A percentile compares a stretch with the other conserved stretches of the same genome.
phyloP scores from a whole-genome alignment of 2,329 filamentous ascomycete species.

The Alternaria triticina region DNA sequence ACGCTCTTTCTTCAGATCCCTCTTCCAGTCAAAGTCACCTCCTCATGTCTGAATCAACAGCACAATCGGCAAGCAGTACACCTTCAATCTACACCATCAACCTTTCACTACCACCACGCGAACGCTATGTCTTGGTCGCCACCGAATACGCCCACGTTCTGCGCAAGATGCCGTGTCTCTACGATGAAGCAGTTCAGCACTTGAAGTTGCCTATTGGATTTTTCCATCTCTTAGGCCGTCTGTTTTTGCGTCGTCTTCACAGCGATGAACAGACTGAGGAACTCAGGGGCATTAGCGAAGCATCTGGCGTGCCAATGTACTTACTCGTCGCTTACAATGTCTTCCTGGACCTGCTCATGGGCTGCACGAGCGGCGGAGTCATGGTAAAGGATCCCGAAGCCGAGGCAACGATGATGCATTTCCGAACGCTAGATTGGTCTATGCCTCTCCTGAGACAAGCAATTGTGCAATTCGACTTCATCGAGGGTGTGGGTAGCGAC shows the following conservation, averaged over 20 bases:
- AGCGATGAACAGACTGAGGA: constrained; percentile 66
- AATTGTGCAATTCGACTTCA: constrained; percentile 52
- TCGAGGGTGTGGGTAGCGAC: constrained; percentile 36
- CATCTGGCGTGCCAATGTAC: constrained; percentile 62
- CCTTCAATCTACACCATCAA: constrained; percentile 58
- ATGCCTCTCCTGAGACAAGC: constrained; percentile 53
- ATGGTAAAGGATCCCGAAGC: constrained; percentile 27
- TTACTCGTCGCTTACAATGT: constrained; percentile 68
- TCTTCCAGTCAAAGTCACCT: not conserved
- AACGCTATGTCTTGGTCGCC: constrained; percentile 60
- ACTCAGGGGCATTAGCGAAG: constrained; percentile 62
- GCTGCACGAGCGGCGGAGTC: constrained; percentile 67
- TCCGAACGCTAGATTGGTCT: constrained; percentile 59
- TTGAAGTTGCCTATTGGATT: constrained; percentile 5
- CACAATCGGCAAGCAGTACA: not conserved
- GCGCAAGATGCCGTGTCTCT: constrained; percentile 54
- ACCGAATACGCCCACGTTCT: constrained; percentile 54
- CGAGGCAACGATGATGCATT: constrained; percentile 58
- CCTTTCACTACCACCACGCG: constrained; percentile 59
- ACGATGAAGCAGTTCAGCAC: constrained; percentile 57
- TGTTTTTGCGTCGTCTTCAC: constrained; percentile 59
- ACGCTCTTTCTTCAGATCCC: not conserved
- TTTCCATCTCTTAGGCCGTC: constrained; percentile 48
- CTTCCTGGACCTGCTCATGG: constrained; percentile 67
- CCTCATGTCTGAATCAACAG: not conserved